Base-by-base conservation (phyloP, 768 basidiomycete species). In the Paxillus involutus region DNA sequence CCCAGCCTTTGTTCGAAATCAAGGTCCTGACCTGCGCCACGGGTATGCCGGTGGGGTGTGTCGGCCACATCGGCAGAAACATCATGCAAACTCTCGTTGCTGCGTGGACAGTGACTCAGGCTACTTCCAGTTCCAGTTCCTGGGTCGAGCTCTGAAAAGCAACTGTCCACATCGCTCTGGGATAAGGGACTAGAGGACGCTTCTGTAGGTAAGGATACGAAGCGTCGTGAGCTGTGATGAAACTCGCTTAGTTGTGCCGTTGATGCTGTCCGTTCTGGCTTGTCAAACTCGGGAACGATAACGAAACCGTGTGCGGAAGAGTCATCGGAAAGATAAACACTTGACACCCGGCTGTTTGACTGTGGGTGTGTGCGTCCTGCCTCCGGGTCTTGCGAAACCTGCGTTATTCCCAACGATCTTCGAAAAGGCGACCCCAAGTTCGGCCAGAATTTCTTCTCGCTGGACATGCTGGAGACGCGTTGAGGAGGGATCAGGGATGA, bases 231-330 rank as follows among this genome's bases (percentile, higher is more conserved):
- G 30, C 16, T 30, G 40, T 51, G 43, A 6, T 41, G 17, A 32
- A 53, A 19, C 9, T 49, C 48, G 26, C 55, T 46, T 17, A 21
- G 41, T 26, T 26, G 43, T 35, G 14, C 42, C 12, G 59, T 26
- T 29, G 47, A 43, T n/a, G 33, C 2, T 4, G 30, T 46, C 45
- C 44, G 45, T 10, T 24, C 39, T 14, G 57, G 48, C 32, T 51
- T 47, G 47, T 69, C 63, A 32, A 66, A 68, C 49, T 68, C 66
- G 5, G 69, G 69, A 41, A 59, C 53, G 32, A 68, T 21, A 29
- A 59, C 13, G 21, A 66, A 61, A 45, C 49, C 51, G 19, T 21
- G 21, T 21, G 61, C 26, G 30, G 57, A 54, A 12, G 52, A 60
- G 41, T 49, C 48, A 17, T 61, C 53, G 4, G 59, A 60, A 29